Conservation (phyloP, 2,329 filamentous ascomycete genomes). For the Aplosporella prunicola region DNA sequence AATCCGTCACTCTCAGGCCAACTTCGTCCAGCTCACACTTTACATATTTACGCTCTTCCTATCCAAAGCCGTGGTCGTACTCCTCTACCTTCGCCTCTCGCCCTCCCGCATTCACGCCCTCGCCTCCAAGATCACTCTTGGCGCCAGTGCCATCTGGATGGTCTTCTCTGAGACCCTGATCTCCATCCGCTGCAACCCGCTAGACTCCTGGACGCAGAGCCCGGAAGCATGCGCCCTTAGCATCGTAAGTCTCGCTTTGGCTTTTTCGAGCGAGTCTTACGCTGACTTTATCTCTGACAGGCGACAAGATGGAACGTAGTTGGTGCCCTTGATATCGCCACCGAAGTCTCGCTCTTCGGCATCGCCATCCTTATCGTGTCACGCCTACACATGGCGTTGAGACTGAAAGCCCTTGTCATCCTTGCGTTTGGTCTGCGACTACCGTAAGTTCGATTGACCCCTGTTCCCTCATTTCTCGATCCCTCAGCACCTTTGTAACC, state of each 20-base stretch:
- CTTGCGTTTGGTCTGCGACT: constrained; percentile 23
- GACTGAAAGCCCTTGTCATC: constrained; percentile 20
- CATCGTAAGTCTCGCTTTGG: constrained; percentile 19
- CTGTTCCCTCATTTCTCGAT: background rate
- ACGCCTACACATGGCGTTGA: constrained; percentile 20
- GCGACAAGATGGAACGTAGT: constrained; percentile 23
- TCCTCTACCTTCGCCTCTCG: constrained; percentile 22
- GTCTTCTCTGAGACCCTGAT: constrained; percentile 20
- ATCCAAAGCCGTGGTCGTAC: constrained; percentile 21
- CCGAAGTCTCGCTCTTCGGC: constrained; percentile 20
- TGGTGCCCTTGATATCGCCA: constrained; percentile 20
- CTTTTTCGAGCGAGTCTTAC: too few species aligned
- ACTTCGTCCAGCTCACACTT: constrained; percentile 22
- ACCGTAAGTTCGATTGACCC: constrained; percentile 13
- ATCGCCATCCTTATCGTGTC: constrained; percentile 12
- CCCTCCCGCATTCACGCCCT: constrained; percentile 17
- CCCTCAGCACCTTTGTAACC: too few species aligned
- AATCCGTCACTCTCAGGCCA: constrained; percentile 16
- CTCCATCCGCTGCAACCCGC: constrained; percentile 19
- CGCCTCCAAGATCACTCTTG: constrained; percentile 16
- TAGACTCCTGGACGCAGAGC: constrained; percentile 14
- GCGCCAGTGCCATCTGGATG: constrained; percentile 18
- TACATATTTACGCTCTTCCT: constrained; percentile 21
- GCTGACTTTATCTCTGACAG: too few species aligned
- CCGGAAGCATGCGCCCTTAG: constrained; percentile 14